A percentile compares a stretch with the other conserved stretches of the same genome.
Evolutionary conservation across 768 basidiomycete species (phyloP).

Genomic region (Lactarius trivialis): DNA sequence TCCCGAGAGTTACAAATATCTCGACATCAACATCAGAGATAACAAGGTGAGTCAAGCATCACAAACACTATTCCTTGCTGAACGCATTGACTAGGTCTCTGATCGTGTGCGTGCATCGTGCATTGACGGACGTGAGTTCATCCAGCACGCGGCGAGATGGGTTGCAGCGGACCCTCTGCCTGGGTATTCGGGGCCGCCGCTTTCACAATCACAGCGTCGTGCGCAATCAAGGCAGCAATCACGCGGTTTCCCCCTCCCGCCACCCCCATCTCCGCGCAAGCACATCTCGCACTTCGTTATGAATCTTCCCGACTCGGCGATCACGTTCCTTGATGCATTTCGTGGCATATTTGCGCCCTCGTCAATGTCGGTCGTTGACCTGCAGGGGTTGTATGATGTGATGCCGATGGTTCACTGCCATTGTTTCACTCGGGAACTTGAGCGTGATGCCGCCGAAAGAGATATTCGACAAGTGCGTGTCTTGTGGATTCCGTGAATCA

Average conservation of each 20-base stretch:
- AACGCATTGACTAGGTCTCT: constrained; percentile 46
- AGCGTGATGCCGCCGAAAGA: constrained; percentile 52
- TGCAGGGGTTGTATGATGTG: constrained; percentile 27
- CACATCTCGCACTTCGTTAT: constrained; percentile 87
- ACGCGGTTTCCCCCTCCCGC: neutral
- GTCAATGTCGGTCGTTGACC: constrained; percentile 38
- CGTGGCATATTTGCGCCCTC: constrained; percentile 53
- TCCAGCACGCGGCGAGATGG: constrained; percentile 48
- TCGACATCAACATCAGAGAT: constrained; percentile 59
- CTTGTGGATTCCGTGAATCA: constrained; percentile 3
- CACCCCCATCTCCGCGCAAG: constrained; percentile 36
- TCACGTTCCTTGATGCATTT: constrained; percentile 86
- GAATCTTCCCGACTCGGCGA: constrained; percentile 92
- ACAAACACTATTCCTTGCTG: neutral
- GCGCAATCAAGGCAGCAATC: constrained; percentile 35
- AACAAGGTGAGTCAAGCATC: constrained; percentile 58
- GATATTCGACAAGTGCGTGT: constrained; percentile 76
- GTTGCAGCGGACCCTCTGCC: constrained; percentile 64
- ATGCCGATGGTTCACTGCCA: constrained; percentile 95
- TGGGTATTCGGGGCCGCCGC: constrained; percentile 36
- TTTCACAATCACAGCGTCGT: constrained; percentile 36
- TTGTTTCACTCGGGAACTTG: constrained; percentile 88
- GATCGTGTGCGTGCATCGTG: constrained; percentile 65
- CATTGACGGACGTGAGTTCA: constrained; percentile 85
- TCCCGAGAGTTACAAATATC: constrained; percentile 76